phyloP scores from a whole-genome alignment of 2,329 filamentous ascomycete genomes.

The Albophoma yamanashiensis region DNA sequence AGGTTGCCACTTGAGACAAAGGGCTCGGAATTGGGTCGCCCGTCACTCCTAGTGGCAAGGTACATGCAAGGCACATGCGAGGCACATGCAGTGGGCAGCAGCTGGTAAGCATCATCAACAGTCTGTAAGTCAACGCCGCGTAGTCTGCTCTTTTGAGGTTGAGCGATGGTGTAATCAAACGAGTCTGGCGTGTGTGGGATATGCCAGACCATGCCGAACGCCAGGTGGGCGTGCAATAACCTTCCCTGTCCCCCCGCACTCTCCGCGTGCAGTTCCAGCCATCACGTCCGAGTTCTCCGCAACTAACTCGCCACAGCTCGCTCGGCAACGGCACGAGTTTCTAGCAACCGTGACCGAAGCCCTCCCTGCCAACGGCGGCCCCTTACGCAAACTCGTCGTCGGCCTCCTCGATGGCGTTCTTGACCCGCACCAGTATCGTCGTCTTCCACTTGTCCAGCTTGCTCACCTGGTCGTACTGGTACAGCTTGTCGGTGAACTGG shows the following conservation, averaged over 20 bases:
- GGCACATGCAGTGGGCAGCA: background rate
- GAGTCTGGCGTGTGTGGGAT: background rate
- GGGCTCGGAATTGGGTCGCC: background rate
- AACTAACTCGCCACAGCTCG: background rate
- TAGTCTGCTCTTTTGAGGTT: background rate
- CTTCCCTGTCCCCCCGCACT: background rate
- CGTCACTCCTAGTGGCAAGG: background rate
- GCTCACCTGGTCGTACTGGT: constrained; percentile 83
- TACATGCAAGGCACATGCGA: background rate
- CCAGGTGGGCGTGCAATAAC: background rate
- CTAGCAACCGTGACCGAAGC: background rate
- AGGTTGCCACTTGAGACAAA: background rate
- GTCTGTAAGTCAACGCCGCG: background rate
- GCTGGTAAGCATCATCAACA: background rate
- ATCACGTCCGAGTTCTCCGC: background rate
- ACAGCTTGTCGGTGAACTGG: constrained; percentile 74
- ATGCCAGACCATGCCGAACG: background rate
- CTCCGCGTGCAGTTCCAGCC: background rate
- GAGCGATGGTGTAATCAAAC: background rate
- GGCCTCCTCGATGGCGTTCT: constrained; percentile 63
- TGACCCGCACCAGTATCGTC: constrained; percentile 68
- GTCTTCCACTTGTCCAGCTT: constrained; percentile 98
- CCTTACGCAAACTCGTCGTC: constrained; percentile 32
- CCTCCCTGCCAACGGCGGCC: background rate
- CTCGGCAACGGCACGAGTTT: background rate